Conservation (phyloP, 305 asterid genomes). For the Fraxinus angustifolia region DNA sequence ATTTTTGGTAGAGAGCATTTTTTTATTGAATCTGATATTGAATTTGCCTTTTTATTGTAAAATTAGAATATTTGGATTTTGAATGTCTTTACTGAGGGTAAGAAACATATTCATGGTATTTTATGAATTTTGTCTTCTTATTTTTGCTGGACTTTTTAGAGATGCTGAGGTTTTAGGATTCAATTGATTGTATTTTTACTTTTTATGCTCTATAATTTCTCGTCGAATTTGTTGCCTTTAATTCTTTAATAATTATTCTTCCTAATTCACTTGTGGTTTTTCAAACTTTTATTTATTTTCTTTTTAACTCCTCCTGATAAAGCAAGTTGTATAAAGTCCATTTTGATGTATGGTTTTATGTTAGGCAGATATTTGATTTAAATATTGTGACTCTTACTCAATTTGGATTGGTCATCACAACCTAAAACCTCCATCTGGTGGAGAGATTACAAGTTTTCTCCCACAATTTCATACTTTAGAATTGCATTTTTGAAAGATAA, state of each 20-base stretch:
- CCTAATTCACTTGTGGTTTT: neutral
- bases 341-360: neutral
- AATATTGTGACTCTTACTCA: neutral
- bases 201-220: neutral
- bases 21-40: neutral
- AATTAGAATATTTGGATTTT: conserved; percentile 10
- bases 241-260: neutral
- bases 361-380: neutral
- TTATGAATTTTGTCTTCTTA: neutral
- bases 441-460: neutral
- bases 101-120: neutral
- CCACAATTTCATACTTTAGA: neutral
- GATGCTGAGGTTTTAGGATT: neutral
- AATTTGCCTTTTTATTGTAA: neutral
- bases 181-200: neutral
- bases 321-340: neutral
- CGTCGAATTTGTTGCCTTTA: neutral
- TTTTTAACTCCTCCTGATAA: neutral
- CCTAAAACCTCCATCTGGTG: neutral
- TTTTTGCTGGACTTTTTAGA: neutral
- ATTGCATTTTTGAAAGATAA: neutral
- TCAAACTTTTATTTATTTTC: neutral
- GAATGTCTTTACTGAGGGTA: neutral
- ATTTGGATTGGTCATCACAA: neutral
- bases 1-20: neutral